These are phyloP conservation scores for Monocercomonoides exilis DNA, from an alignment of 78 protist genomes.

Conservation along the genomic window DNA sequence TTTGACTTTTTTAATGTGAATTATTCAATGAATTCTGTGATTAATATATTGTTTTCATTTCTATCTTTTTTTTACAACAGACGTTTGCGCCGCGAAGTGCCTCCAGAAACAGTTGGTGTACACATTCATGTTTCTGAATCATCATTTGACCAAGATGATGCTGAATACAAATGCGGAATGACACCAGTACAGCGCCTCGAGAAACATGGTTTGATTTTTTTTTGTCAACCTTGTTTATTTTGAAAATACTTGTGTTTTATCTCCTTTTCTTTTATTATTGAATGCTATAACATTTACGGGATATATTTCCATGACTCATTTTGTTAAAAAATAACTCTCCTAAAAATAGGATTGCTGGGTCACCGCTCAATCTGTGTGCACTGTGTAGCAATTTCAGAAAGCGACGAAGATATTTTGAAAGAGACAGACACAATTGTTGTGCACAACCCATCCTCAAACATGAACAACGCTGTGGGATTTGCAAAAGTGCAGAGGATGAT, in stretches of 20 bases:
- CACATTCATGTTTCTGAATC: conserved; percentile 41
- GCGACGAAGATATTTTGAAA: conserved; percentile 12
- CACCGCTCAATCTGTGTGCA: background rate
- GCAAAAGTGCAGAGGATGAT: conserved; percentile 24
- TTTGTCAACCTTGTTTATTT: too few relatives aligned
- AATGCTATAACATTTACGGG: too few relatives aligned
- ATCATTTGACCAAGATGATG: background rate
- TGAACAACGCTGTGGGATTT: conserved; percentile 42
- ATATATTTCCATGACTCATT: too few relatives aligned
- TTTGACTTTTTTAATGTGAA: too few relatives aligned
- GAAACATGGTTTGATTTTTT: background rate
- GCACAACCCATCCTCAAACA: conserved; percentile 40
- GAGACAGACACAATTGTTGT: conserved; percentile 26
- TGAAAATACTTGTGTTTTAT: too few relatives aligned
- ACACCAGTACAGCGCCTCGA: conserved; percentile 15
- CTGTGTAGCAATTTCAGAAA: background rate
- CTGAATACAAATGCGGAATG: background rate
- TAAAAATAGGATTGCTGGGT: too few relatives aligned
- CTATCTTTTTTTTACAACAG: too few relatives aligned
- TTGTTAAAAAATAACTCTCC: too few relatives aligned
- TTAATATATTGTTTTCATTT: background rate
- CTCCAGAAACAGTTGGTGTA: background rate
- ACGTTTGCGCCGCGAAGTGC: background rate
- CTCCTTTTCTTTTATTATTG: too few relatives aligned
- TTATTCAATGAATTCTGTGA: background rate